These are phyloP conservation scores for Celoporthe dispersa DNA, from an alignment of 2,329 filamentous ascomycete species.

Conservation along the genomic window DNA sequence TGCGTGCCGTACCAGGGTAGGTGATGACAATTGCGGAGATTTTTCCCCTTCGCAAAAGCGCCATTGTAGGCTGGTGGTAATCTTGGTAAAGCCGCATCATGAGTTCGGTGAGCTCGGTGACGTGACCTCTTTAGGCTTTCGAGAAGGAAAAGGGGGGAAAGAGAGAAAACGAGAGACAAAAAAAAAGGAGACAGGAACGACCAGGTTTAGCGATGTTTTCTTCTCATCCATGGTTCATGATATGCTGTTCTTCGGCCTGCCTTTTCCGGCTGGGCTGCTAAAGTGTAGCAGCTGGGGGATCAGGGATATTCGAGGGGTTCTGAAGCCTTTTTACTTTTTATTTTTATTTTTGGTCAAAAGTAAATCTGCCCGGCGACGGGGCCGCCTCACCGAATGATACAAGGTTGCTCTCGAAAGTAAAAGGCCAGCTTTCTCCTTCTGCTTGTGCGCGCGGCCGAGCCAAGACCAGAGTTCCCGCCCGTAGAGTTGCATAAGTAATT, in stretches of 20 bases:
- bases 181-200: no score
- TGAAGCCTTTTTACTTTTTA: neutral
- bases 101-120: constrained; percentile 5
- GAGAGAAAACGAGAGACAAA: no score
- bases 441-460: neutral
- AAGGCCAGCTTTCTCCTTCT: neutral
- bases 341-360: no score
- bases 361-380: neutral
- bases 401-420: neutral
- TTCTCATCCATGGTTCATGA: neutral
- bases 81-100: neutral
- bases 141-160: neutral
- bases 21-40: neutral
- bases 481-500: constrained; percentile 24
- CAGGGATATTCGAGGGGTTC: neutral
- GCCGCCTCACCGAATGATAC: neutral
- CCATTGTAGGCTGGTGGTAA: constrained; percentile 1
- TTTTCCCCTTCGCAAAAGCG: neutral
- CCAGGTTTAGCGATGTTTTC: neutral
- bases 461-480: neutral
- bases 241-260: neutral
- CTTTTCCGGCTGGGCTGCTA: neutral
- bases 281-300: neutral
- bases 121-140: neutral
- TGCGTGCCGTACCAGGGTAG: constrained; percentile 4